Percentiles rank a stretch among this genome's conserved stretches.
Conservation (phyloP, 345 rosid genomes). For the Dimocarpus longan region DNA sequence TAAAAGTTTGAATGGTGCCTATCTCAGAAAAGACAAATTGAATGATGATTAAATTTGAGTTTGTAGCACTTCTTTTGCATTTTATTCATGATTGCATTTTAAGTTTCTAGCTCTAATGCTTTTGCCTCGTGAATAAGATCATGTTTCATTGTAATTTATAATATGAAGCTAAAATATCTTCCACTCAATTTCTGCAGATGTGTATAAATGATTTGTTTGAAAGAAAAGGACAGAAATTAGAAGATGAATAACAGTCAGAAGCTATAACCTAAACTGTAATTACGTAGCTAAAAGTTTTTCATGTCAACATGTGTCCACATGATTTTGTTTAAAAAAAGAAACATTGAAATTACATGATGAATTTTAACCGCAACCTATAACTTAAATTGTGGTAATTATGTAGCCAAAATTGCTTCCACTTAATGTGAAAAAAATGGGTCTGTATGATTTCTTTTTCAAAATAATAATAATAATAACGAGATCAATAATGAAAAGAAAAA, state of each 20-base stretch:
- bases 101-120: neutral
- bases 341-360: neutral
- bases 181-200: neutral
- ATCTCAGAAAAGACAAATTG: constrained; percentile 32
- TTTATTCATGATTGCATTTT: neutral
- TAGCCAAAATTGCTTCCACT: neutral
- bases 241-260: neutral
- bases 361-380: no score
- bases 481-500: neutral
- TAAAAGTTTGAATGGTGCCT: constrained; percentile 98
- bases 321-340: no score
- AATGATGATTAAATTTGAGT: constrained; percentile 17
- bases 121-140: neutral
- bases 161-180: neutral
- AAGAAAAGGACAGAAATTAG: neutral
- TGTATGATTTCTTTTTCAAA: neutral
- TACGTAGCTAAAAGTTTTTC: neutral
- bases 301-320: neutral
- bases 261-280: neutral
- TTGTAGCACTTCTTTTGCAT: constrained; percentile 5
- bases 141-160: neutral
- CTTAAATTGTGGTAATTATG: neutral
- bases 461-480: no score
- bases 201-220: neutral
- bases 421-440: neutral